phyloP scores from a whole-genome alignment of 352 stramenopile species.

The Chrysophaeum taylorii region DNA sequence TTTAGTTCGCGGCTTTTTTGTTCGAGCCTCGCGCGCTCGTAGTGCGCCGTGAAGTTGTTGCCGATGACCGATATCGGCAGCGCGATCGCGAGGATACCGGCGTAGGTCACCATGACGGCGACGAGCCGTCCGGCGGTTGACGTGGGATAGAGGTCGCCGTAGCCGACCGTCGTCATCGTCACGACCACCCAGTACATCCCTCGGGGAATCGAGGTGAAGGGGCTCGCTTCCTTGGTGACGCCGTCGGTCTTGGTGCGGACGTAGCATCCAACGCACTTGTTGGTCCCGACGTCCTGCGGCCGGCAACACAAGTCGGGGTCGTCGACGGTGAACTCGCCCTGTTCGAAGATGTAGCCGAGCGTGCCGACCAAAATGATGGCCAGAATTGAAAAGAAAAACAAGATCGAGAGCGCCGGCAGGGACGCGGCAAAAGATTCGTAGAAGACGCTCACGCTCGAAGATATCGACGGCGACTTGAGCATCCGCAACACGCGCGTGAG shows the following conservation, averaged over 20 bases:
- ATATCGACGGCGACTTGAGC: slow-evolving; percentile 44
- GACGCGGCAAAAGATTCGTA: slow-evolving; percentile 6
- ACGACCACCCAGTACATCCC: slow-evolving; percentile 76
- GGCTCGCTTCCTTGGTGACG: slow-evolving; percentile 54
- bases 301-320: not conserved
- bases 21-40: slow-evolving; percentile 15
- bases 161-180: slow-evolving; percentile 77
- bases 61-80: slow-evolving; percentile 75
- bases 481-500: slow-evolving; percentile 64
- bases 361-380: slow-evolving; percentile 26
- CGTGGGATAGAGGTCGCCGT: slow-evolving; percentile 67
- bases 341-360: slow-evolving; percentile 33
- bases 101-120: slow-evolving; percentile 55
- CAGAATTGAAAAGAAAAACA: slow-evolving; percentile 21
- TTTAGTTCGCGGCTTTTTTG: too few relatives aligned
- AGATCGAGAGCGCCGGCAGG: slow-evolving; percentile 11
- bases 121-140: slow-evolving; percentile 58
- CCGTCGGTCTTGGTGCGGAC: not conserved
- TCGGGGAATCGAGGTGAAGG: slow-evolving; percentile 60
- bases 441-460: slow-evolving; percentile 18
- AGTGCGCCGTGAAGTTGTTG: slow-evolving; percentile 25
- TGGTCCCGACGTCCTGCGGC: not conserved
- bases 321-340: slow-evolving; percentile 20
- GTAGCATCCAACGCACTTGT: not conserved
- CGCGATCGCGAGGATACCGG: slow-evolving; percentile 68